Base-by-base conservation (phyloP, 768 basidiomycete species). In the Calvatia gigantea region DNA sequence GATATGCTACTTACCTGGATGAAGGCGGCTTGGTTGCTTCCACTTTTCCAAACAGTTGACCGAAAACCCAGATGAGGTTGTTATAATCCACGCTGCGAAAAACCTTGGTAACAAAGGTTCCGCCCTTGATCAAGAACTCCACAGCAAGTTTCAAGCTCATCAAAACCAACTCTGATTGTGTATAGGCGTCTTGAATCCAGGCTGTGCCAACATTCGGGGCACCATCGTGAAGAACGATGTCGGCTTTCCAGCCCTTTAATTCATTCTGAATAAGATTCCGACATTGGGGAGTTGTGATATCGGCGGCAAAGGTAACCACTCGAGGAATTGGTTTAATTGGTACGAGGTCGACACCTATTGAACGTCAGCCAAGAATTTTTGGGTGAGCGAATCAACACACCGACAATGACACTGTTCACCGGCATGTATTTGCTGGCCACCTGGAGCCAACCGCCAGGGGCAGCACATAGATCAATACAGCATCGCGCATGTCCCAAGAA, bases 191-290 rank as follows among this genome's bases (percentile, higher is more conserved):
- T 69, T 98, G 97, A 61, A 98, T 84, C 97, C 97, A 99, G 11
- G 97, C 97, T 9, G 93, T 92, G 76, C 97, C 97, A 69, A 99
- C 97, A 69, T 99, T 99, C 21, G 97, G 97, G 37, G 97, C 97
- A 75, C 97, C 97, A 70, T 99, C 97, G 69, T 99, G 97, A 56
- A 99, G 83, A 12, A 99, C 94, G 51, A 98, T 84, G 67, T 99
- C 97, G 17, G 97, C 97, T 73, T 94, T 96, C 97, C 97, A 99
- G 68, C 98, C 94, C 69, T 98, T 98, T 60, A 98, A 74, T 70
- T 97, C 93, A 21, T 76, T 75, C 54, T 91, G 85, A 56, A 99
- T 83, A 54, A 89, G 82, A 65, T 87, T 85, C 42, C 97, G 87
- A 72, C 97, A 99, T 49, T 89, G 84, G 1, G 85, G 71, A 3